Evolutionary conservation across 148 eudicot genomes (phyloP).

Genomic region (Rhododendron ferrugineum): DNA sequence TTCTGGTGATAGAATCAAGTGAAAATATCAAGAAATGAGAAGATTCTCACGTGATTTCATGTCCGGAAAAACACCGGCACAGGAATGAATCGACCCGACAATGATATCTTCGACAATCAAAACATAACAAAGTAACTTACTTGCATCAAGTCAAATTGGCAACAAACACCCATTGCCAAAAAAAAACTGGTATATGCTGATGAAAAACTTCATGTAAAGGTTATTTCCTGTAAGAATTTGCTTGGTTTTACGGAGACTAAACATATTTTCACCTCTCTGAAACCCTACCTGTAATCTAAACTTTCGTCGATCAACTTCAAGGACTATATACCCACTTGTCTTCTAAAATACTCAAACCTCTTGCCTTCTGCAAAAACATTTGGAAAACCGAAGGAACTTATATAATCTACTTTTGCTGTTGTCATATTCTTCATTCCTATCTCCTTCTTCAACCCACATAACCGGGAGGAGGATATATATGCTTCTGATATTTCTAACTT

Average conservation of each 20-base stretch:
- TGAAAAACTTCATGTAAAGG: background rate
- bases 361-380: slow-evolving; percentile 11
- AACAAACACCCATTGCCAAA: background rate
- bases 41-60: background rate
- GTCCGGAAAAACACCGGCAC: background rate
- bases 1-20: background rate
- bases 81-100: background rate
- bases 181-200: background rate
- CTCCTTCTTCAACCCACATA: slow-evolving; percentile 22
- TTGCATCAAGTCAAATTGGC: background rate
- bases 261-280: slow-evolving; percentile 23
- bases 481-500: slow-evolving; percentile 12
- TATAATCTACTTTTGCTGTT: slow-evolving; percentile 2
- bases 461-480: slow-evolving; percentile 16
- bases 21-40: background rate
- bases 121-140: background rate
- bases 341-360: slow-evolving; percentile 3
- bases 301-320: background rate
- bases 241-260: slow-evolving; percentile 7
- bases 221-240: background rate
- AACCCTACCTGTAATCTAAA: background rate
- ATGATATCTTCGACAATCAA: background rate
- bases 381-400: slow-evolving; percentile 14
- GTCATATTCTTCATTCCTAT: slow-evolving; percentile 16
- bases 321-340: background rate